These are phyloP conservation scores for Saturnispora serradocipensis DNA, from an alignment of 805 yeast species.

Conservation along the genomic window DNA sequence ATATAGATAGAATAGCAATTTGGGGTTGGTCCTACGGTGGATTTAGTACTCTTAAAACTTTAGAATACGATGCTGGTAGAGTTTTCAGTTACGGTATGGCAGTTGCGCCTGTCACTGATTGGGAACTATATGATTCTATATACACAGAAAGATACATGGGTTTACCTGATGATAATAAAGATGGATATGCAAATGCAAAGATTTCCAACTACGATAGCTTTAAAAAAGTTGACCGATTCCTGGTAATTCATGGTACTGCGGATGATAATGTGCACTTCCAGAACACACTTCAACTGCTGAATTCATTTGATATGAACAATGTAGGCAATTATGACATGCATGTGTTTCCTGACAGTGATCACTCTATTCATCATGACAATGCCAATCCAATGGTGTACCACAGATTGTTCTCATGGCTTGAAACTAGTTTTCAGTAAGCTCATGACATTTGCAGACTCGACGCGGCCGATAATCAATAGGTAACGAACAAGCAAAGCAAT, in stretches of 20 bases:
- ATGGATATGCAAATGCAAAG: constrained; percentile 41
- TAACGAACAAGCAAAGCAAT: background rate
- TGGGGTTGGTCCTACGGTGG: constrained; percentile 95
- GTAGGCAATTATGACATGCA: constrained; percentile 80
- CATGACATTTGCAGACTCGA: background rate
- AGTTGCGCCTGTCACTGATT: constrained; percentile 79
- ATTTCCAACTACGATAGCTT: constrained; percentile 36
- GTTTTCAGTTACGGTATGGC: constrained; percentile 69
- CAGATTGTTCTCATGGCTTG: constrained; percentile 61
- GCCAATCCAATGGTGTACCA: constrained; percentile 68
- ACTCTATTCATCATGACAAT: constrained; percentile 69
- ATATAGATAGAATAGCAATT: constrained; percentile 47
- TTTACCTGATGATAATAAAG: constrained; percentile 36
- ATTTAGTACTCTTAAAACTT: constrained; percentile 61
- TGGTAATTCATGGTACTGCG: constrained; percentile 74
- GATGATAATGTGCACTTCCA: constrained; percentile 81
- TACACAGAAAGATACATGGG: constrained; percentile 76
- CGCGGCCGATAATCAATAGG: background rate
- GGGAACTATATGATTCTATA: constrained; percentile 67
- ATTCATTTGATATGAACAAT: constrained; percentile 39
- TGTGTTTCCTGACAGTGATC: constrained; percentile 90
- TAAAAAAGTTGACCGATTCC: constrained; percentile 42
- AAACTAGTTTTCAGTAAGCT: constrained; percentile 37
- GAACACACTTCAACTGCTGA: constrained; percentile 54
- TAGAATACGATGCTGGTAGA: constrained; percentile 55